Conservation (phyloP, 768 basidiomycete species). For the Phylloporus rhodoxanthus region DNA sequence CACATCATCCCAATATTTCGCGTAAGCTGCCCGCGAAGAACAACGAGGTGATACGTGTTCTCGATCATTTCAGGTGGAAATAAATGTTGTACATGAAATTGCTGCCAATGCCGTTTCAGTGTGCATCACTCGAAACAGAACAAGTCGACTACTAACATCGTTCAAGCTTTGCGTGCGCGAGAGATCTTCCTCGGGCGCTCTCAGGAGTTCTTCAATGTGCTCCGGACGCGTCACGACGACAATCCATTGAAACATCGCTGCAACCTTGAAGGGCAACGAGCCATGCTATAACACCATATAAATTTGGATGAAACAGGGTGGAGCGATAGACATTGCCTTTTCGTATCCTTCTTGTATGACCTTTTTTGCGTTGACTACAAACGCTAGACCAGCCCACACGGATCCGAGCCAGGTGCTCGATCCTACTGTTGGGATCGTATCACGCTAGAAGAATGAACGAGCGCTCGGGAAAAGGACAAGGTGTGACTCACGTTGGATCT, state of each 20-base stretch:
- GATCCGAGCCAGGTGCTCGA: slow-evolving; percentile 23
- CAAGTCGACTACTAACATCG: slow-evolving; percentile 25
- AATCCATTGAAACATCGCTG: slow-evolving; percentile 31
- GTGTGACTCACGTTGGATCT: background rate
- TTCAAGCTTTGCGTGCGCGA: slow-evolving; percentile 27
- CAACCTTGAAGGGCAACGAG: slow-evolving; percentile 28
- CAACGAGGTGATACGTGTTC: slow-evolving; percentile 1
- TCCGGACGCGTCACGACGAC: slow-evolving; percentile 31
- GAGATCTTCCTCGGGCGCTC: slow-evolving; percentile 33
- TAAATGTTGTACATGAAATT: background rate
- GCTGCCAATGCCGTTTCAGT: background rate
- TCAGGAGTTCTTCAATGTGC: slow-evolving; percentile 36
- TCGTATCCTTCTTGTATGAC: slow-evolving; percentile 32
- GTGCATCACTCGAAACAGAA: background rate
- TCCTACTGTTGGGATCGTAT: slow-evolving; percentile 29
- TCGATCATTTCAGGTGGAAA: slow-evolving; percentile 24
- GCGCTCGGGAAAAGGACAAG: background rate
- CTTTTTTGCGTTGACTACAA: too few species aligned
- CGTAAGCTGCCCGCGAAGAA: slow-evolving; percentile 24
- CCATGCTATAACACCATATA: slow-evolving; percentile 17
- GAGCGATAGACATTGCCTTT: slow-evolving; percentile 14
- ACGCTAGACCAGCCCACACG: slow-evolving; percentile 19
- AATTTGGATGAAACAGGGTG: background rate
- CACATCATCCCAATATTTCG: slow-evolving; percentile 36
- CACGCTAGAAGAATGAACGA: slow-evolving; percentile 9